These are phyloP conservation scores for Ulota crispa DNA, from an alignment of 225 moss, liverwort and hornwort genomes.

Conservation along the genomic window DNA sequence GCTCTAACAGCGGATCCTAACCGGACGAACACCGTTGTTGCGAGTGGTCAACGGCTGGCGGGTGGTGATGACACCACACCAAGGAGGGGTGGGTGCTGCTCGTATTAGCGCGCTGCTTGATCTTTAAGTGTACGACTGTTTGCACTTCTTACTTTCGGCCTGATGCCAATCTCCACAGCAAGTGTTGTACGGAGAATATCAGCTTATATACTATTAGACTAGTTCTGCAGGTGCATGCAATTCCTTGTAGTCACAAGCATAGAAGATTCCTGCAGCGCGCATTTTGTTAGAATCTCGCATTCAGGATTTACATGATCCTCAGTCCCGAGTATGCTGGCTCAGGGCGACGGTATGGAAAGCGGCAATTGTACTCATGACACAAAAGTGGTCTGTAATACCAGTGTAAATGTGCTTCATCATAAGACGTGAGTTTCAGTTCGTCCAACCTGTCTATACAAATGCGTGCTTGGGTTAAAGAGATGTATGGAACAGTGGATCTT, in stretches of 20 bases:
- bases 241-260: conserved; percentile 31
- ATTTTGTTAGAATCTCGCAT: conserved; percentile 27
- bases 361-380: conserved; percentile 31
- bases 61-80: conserved; percentile 62
- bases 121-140: conserved; percentile 12
- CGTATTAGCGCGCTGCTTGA: conserved; percentile 35
- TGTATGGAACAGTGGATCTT: not conserved
- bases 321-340: conserved; percentile 27
- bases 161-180: conserved; percentile 21
- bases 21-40: conserved; percentile 43
- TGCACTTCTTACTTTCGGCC: conserved; percentile 22
- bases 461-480: not conserved
- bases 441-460: conserved; percentile 10
- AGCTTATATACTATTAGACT: conserved; percentile 28
- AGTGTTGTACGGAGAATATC: conserved; percentile 26
- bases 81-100: conserved; percentile 57
- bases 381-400: conserved; percentile 36
- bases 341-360: conserved; percentile 30
- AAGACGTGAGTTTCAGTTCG: conserved; percentile 8
- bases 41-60: conserved; percentile 58
- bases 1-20: conserved; percentile 51
- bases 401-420: conserved; percentile 33
- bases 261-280: conserved; percentile 10
- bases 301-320: conserved; percentile 13
- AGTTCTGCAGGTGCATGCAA: conserved; percentile 23